Evolutionary conservation across 768 basidiomycete species (phyloP), one percentile per base, ranked within the genome.

Genomic region (Boletus rubroflammeus): DNA sequence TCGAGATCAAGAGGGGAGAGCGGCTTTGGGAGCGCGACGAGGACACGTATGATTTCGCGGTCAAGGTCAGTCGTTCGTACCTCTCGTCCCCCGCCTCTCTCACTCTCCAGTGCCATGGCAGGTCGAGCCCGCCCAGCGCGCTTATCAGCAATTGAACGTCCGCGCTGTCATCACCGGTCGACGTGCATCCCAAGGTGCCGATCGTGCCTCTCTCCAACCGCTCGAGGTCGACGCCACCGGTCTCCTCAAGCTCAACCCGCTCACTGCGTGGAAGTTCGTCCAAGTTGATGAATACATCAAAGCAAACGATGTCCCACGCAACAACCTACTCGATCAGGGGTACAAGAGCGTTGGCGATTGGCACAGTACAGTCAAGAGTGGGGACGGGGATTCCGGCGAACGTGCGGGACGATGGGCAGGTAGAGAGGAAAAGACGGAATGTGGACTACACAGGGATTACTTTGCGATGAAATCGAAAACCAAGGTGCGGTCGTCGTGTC

Each of bases 341-440:
- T 99, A 98, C 76, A 88, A 86, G 62, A 93, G 91, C 66, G 84
- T 99, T 58, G 97, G 97, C 4, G 97, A 99, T 72, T 96, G 95
- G 90, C 97, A 99, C 73, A 95, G 92, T 57, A 99, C 97, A 0
- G 71, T 69, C n/a, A 78, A 71, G 61, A 85, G 84, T 56, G 85
- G 81, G 0, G 76, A 75, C 9, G 81, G 88, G 39, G 91, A 91
- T 55, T 72, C 68, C 0, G 81, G 79, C 5, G 97, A 99, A 73
- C 81, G 97, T 25, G 85, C 88, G 2, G 96, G 96, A 1, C 75
- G 97, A 50, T 99, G 97, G 97, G 85, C 87, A 3, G 92, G 90
- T 6, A 86, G 80, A 67, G 78, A 79, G 56, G 75, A 75, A 39
- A 99, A 98, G 79, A 92, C 92, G 2, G 96, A 98, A 71, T 98